Base-by-base conservation (phyloP, 495 filamentous ascomycete species). In the Neurospora terricola region DNA sequence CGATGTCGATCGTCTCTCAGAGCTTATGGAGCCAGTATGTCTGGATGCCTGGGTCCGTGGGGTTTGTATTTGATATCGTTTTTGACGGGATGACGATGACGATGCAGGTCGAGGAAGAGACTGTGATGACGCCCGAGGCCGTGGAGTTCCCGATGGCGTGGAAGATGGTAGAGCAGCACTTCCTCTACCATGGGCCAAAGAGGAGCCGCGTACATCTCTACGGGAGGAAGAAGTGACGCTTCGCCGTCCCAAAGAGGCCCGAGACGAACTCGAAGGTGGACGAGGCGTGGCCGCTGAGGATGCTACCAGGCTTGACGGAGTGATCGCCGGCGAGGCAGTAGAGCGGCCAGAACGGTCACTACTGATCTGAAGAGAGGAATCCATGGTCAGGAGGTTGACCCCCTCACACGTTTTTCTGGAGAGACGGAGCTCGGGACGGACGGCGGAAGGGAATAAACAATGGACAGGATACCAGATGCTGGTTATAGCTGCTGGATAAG, bases 291-390 rank as follows among this genome's bases (percentile, higher is more conserved):
- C 54, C 3, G 54, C 34, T 66, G 54, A 30, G 27, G 27, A 18
- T 34, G 23, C 54, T 66, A 3, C 30, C 54, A 66, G 23, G 14
- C 54, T 66, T 66, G 54, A 66, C 2, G 54, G 54, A 14, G 54
- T 30, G 54, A 18, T 11, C 54, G 54, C 54, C 14, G 27, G 27
- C 12, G 54, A 66, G 23, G 27, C 23, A 62, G 48, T 66, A 66
- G 54, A 66, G 27, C 54, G 27, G 54, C 54, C 54, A 30, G 27
- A 66, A 66, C 11, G 6, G 54, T 36, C 54, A 34, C 54, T 66
- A 66, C 54, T 86, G 82, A 6, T 80, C 79, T 16, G 43, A 45
- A n/a, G 8, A n/a, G 34, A 21, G 54, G 7, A 66, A 66, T 14
- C 12, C 54, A 66, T 66, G 2, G 27, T 34, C 30, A 36, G 27